phyloP scores from a whole-genome alignment of 2,329 filamentous ascomycete genomes.

The Cladosporium sp. region DNA sequence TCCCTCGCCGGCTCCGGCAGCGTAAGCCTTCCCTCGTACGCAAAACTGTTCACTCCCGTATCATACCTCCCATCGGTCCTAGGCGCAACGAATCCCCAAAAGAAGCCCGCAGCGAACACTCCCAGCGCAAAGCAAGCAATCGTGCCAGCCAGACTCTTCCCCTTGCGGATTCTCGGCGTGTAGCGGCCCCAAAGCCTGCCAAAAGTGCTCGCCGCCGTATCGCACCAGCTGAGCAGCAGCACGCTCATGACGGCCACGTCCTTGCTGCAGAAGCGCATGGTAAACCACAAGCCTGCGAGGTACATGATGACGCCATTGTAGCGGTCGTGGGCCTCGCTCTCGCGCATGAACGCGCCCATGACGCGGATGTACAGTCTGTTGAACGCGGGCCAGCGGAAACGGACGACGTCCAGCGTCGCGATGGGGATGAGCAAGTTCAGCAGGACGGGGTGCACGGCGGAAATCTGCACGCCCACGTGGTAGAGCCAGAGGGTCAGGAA shows the following conservation, averaged over 20 bases:
- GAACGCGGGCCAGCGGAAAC: constrained; percentile 74
- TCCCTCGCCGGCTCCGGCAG: constrained; percentile 60
- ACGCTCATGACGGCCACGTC: constrained; percentile 88
- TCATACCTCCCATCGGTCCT: constrained; percentile 31
- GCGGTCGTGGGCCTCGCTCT: constrained; percentile 79
- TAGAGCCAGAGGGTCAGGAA: constrained; percentile 91
- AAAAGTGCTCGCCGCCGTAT: constrained; percentile 93
- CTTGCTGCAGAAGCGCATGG: constrained; percentile 84
- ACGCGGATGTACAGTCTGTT: constrained; percentile 83
- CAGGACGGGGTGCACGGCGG: constrained; percentile 76
- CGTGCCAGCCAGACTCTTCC: constrained; percentile 89
- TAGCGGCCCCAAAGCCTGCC: constrained; percentile 85
- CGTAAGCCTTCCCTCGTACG: constrained; percentile 74
- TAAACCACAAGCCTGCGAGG: constrained; percentile 82
- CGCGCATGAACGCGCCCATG: constrained; percentile 90
- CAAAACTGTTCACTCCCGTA: constrained; percentile 57
- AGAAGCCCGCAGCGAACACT: constrained; percentile 74
- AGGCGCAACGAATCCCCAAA: constrained; percentile 84
- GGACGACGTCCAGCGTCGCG: constrained; percentile 72
- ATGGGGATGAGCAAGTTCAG: constrained; percentile 80
- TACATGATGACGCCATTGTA: constrained; percentile 99
- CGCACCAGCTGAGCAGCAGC: constrained; percentile 92
- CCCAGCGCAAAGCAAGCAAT: constrained; percentile 79
- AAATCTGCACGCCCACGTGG: constrained; percentile 69
- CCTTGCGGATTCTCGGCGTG: constrained; percentile 76